Evolutionary conservation across 2,329 filamentous ascomycete genomes (phyloP), one percentile per base, ranked within the genome.

Genomic region (Fusarium sp.): DNA sequence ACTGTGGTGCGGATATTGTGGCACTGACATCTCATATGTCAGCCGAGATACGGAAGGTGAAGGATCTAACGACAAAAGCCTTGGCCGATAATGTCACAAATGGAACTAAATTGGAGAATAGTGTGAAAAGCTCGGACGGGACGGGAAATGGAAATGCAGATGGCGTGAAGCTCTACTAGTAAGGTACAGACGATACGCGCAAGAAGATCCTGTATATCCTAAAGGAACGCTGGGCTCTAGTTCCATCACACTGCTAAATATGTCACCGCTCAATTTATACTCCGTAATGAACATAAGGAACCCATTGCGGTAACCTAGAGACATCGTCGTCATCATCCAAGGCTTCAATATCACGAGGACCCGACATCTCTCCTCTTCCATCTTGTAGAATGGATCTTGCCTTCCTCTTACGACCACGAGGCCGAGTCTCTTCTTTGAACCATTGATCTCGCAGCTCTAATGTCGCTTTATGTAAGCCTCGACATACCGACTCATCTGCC

Each of bases 381-480:
- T n/a, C 30, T 9, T 16, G 1, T 2, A 12, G 5, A 23, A 33
- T 23, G 3, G 10, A 18, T 6, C 10, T 18, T 33, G 21, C 15
- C 30, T 50, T 33, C 7, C 47, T 50, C 15, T 50, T 33, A 9
- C 21, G 30, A 6, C 21, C 21, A 8, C 6, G 11, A 50, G 21
- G 9, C 0, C 3, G 9, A 23, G 2, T 18, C 21, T 23, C 21
- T n/a, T 23, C 21, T 33, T 12, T 9, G 0, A 33, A 19, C 47
- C 30, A 33, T 23, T 18, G 47, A n/a, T 33, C 21, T 5, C 47
- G 21, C 5, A 18, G 21, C 30, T 50, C 21, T 19, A 50, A 9
- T 33, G 47, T 50, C 10, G 30, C 47, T 32, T 32, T 50, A 12
- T 32, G 47, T 18, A 50, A 32, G 21, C 47, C 47, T n/a, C 7